Percentiles rank a stretch among this genome's conserved stretches.
Conservation (phyloP, 306 rosid species). For the Lagenaria siceraria region DNA sequence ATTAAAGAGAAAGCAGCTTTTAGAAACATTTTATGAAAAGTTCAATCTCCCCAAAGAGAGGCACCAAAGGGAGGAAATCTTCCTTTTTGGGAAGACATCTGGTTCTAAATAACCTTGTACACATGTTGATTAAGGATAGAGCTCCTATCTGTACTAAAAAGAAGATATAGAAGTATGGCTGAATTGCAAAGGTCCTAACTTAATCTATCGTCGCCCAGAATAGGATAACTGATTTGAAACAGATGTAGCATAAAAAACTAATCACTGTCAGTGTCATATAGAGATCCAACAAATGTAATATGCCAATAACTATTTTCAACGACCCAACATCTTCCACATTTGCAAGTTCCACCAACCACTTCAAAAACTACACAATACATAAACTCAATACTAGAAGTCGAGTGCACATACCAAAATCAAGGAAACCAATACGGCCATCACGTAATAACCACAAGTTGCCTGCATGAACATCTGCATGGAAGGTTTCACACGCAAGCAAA, state of each 20-base stretch:
- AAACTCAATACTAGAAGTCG: conserved; percentile 5
- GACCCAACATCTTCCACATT: neutral
- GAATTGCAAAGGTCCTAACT: neutral
- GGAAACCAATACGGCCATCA: conserved; percentile 95
- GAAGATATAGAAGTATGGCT: neutral
- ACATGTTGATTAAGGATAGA: neutral
- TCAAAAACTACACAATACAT: conserved; percentile 1
- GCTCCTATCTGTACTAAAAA: neutral
- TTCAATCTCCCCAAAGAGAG: neutral
- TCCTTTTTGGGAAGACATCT: neutral
- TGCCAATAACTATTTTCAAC: neutral
- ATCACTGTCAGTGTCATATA: neutral
- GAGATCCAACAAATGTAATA: neutral
- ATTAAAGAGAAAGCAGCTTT: neutral
- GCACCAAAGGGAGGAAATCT: neutral
- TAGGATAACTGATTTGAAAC: neutral
- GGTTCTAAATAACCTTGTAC: neutral
- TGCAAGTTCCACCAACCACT: neutral
- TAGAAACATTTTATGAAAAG: neutral
- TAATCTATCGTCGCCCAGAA: neutral
- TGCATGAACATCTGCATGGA: conserved; percentile 96
- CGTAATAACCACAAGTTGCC: conserved; percentile 91
- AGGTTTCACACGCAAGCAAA: conserved; percentile 93
- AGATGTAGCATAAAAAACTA: neutral
- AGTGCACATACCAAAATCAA: conserved; percentile 74